Evolutionary conservation across 768 basidiomycete species (phyloP).

Genomic region (Coprinopsis marcescibilis): DNA sequence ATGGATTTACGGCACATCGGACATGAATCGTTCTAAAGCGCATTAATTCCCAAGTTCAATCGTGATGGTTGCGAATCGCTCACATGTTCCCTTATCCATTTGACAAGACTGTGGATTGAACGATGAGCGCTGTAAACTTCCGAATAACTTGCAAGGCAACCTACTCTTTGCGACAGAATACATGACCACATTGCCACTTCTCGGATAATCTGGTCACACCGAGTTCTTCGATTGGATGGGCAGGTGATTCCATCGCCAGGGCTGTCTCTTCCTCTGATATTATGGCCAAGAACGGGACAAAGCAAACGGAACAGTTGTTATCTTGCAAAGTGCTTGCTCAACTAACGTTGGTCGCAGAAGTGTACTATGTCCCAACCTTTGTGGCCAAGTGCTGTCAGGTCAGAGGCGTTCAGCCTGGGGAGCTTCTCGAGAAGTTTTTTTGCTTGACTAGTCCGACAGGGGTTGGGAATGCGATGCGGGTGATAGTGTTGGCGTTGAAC

Average conservation of each 20-base stretch:
- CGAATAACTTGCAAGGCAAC: neutral
- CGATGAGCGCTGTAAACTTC: neutral
- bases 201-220: slow-evolving; percentile 61
- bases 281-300: slow-evolving; percentile 59
- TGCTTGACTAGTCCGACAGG: slow-evolving; percentile 26
- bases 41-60: neutral
- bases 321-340: slow-evolving; percentile 42
- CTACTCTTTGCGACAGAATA: slow-evolving; percentile 81
- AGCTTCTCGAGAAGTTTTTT: slow-evolving; percentile 38
- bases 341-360: neutral
- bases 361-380: neutral
- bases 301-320: slow-evolving; percentile 70
- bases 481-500: neutral
- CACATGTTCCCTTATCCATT: slow-evolving; percentile 59
- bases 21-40: slow-evolving; percentile 11
- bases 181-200: slow-evolving; percentile 53
- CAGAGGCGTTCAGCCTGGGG: slow-evolving; percentile 25
- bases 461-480: neutral
- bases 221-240: slow-evolving; percentile 59
- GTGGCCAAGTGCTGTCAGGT: neutral
- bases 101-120: slow-evolving; percentile 42
- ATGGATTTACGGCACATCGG: slow-evolving; percentile 14
- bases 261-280: slow-evolving; percentile 74
- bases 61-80: slow-evolving; percentile 16
- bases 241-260: slow-evolving; percentile 72